A percentile compares a stretch with the other conserved stretches of the same genome.
Evolutionary conservation across 2,329 filamentous ascomycete species (phyloP).

Genomic region (Verticillium nonalfalfae): DNA sequence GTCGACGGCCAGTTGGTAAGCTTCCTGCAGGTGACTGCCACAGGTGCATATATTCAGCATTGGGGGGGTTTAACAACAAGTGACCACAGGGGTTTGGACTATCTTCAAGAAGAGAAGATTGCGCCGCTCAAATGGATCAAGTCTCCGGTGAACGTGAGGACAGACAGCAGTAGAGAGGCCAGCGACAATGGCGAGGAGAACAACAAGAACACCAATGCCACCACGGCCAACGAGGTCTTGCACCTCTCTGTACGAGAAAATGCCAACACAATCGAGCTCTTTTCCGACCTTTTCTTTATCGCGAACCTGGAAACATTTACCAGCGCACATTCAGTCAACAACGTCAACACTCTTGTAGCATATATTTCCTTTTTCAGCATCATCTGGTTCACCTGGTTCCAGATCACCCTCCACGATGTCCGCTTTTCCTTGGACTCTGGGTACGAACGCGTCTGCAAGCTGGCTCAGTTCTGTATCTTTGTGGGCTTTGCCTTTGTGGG

Average conservation of each 20-base stretch:
- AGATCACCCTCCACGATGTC: conserved; percentile 51
- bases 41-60: background rate
- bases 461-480: conserved; percentile 48
- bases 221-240: background rate
- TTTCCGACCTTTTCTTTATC: conserved; percentile 56
- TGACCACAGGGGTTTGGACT: conserved; percentile 5
- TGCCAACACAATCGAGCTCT: conserved; percentile 49
- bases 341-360: conserved; percentile 23
- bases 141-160: conserved; percentile 3
- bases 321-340: conserved; percentile 46
- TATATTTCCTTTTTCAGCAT: conserved; percentile 49
- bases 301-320: conserved; percentile 54
- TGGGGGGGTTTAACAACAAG: background rate
- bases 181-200: background rate
- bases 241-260: conserved; percentile 20
- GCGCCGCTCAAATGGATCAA: conserved; percentile 10
- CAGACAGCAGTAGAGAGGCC: conserved; percentile 1
- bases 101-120: conserved; percentile 9
- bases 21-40: background rate
- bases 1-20: background rate
- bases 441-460: conserved; percentile 47
- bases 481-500: conserved; percentile 48
- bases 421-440: conserved; percentile 49
- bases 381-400: conserved; percentile 55
- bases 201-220: background rate